Evolutionary conservation across 2,329 filamentous ascomycete genomes (phyloP).

Genomic region (Neofusicoccum laricinum): DNA sequence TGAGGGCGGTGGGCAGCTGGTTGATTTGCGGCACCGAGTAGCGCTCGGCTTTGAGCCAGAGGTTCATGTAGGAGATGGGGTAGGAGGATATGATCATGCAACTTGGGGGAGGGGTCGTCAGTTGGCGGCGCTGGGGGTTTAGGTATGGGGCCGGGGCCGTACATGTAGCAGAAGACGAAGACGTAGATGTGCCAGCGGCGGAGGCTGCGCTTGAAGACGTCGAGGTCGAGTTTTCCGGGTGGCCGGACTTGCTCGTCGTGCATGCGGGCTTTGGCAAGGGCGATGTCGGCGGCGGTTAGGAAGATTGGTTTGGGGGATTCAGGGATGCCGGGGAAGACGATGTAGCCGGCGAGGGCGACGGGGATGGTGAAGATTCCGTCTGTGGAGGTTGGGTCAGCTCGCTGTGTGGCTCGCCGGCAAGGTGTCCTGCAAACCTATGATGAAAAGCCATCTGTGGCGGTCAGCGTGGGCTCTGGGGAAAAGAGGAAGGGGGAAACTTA

Average conservation of each 20-base stretch:
- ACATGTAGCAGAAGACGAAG: conserved; percentile 51
- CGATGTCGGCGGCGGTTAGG: conserved; percentile 37
- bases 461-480: conserved; percentile 31
- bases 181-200: conserved; percentile 53
- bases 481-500: neutral
- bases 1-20: conserved; percentile 48
- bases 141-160: conserved; percentile 30
- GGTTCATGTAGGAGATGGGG: conserved; percentile 49
- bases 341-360: conserved; percentile 53
- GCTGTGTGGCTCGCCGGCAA: neutral
- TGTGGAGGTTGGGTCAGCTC: neutral
- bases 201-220: conserved; percentile 47
- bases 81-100: conserved; percentile 38
- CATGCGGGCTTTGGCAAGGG: conserved; percentile 30
- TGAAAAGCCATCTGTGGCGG: conserved; percentile 46
- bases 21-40: conserved; percentile 51
- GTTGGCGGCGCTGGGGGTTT: conserved; percentile 3
- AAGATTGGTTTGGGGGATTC: conserved; percentile 51
- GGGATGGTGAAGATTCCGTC: conserved; percentile 57
- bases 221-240: conserved; percentile 41
- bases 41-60: conserved; percentile 51
- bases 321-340: conserved; percentile 54
- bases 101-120: conserved; percentile 21
- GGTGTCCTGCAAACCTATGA: conserved; percentile 36
- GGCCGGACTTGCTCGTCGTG: conserved; percentile 30